These are phyloP conservation scores for Nicotiana attenuata DNA, from an alignment of 257 asterid species.

Conservation along the genomic window DNA sequence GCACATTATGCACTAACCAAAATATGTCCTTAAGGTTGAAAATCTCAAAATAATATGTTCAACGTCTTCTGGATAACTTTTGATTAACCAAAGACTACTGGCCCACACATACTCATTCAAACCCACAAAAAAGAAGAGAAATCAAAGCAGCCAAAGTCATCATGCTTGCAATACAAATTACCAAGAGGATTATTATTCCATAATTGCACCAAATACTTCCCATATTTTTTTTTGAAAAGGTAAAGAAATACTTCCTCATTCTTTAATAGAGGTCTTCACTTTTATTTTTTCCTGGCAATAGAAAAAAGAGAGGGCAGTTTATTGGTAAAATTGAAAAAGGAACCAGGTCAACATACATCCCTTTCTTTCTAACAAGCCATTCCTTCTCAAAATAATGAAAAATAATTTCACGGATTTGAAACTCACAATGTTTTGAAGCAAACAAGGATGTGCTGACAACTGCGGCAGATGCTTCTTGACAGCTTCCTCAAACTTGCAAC, in stretches of 20 bases:
- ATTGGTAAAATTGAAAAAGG: neutral
- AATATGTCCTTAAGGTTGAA: neutral
- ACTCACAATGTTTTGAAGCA: constrained; percentile 62
- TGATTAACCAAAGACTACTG: neutral
- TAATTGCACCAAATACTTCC: no score
- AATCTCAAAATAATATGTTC: neutral
- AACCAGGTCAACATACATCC: neutral
- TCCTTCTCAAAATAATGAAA: neutral
- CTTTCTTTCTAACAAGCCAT: neutral
- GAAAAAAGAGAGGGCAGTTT: neutral
- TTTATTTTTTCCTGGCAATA: neutral
- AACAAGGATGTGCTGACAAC: constrained; percentile 44
- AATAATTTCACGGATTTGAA: constrained; percentile 5
- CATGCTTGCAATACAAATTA: neutral
- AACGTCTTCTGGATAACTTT: neutral
- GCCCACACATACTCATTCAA: neutral
- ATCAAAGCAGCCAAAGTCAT: neutral
- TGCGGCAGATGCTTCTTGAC: constrained; percentile 51
- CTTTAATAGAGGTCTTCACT: no score
- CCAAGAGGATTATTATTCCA: neutral
- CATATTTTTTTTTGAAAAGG: no score
- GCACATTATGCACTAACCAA: no score
- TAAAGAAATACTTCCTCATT: no score
- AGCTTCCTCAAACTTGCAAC: constrained; percentile 54
- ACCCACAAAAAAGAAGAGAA: neutral